Evolutionary conservation across 768 basidiomycete species (phyloP), one percentile per base, ranked within the genome.

Genomic region (Suillus decipiens): DNA sequence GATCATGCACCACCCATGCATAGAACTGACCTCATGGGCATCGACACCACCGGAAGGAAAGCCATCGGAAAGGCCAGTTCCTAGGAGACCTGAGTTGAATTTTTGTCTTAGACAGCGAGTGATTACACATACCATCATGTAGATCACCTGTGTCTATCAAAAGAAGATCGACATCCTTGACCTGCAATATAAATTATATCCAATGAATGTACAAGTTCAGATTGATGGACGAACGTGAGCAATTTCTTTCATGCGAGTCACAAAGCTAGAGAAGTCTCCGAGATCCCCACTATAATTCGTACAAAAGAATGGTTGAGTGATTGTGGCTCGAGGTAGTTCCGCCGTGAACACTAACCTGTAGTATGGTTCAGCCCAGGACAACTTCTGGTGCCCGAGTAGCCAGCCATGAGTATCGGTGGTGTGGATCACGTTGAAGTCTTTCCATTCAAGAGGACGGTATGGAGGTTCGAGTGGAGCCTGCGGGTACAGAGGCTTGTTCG

Each of bases 211-310:
- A 4, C 37, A 22, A 47, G 41, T 8, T 10, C 34, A 60, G n/a
- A 33, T 7, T 41, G 41, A 28, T 41, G 28, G 10, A 65, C 79
- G 42, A 64, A 87, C 88, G 50, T 81, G 57, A 3, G 95, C 93
- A 48, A 89, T 79, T 45, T 82, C 71, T 76, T 94, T 92, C 89
- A 96, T 89, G 63, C 91, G 91, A 2, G 84, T 67, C 14, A 93
- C 89, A 67, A 96, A 97, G 22, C 90, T 92, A 42, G 88, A 81
- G 70, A 95, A 90, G 68, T 93, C 92, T n/a, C 93, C 94, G 31
- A 88, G 81, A 70, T 88, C 86, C 12, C 85, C 87, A 64, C 83
- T 80, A 61, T 7, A 42, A 24, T 28, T 50, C 34, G 11, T 12
- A 62, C 36, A 11, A 8, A 39, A 17, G 63, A 15, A 41, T 48